Base-by-base conservation (phyloP, 306 rosid species). In the Vachellia collinsii region DNA sequence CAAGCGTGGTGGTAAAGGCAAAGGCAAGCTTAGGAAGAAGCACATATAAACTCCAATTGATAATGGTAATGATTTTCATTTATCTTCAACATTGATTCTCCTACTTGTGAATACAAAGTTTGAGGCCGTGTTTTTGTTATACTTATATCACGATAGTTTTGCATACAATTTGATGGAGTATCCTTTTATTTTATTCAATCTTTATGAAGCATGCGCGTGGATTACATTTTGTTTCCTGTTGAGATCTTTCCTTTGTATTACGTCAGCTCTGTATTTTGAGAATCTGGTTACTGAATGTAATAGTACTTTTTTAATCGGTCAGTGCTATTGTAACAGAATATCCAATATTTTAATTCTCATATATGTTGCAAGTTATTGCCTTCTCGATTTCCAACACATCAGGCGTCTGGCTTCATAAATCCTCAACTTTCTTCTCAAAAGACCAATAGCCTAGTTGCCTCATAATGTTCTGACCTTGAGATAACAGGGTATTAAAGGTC, bases 1-100 rank as follows among this genome's bases (percentile, higher is more conserved):
- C 66, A 91, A 85, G 82, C 92, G 88, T 8, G 88, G 86, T 19
- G 93, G 96, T 53, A 53, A 53, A 53, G 59, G 58, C 20, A 51
- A 93, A 83, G 92, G 88, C 82, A 89, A 84, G 88, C 38, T 82
- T 10, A 82, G 84, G 80, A 81, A 46, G 76, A 87, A 66, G 77
- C 93, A 88, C 73, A 95, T 93, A 77, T 93, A 79, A n/a, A 86
- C 58, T 86, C 67, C 71, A 46, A 34, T 29, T 53, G 70, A 58
- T 71, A 76, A 65, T 43, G 86, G 86, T 72, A 81, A 72, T 81
- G 76, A 44, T 66, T 50, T 42, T 70, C 39, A 20, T 59, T 69
- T 48, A 41, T 62, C 63, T 79, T 22, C 51, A 36, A 23, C 72
- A 37, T 34, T 36, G 22, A 7, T 6, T 54, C 7, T 54, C 25